Evolutionary conservation across 495 filamentous ascomycete species (phyloP), one percentile per base, ranked within the genome.

Genomic region (Hypoxylon perforatum): DNA sequence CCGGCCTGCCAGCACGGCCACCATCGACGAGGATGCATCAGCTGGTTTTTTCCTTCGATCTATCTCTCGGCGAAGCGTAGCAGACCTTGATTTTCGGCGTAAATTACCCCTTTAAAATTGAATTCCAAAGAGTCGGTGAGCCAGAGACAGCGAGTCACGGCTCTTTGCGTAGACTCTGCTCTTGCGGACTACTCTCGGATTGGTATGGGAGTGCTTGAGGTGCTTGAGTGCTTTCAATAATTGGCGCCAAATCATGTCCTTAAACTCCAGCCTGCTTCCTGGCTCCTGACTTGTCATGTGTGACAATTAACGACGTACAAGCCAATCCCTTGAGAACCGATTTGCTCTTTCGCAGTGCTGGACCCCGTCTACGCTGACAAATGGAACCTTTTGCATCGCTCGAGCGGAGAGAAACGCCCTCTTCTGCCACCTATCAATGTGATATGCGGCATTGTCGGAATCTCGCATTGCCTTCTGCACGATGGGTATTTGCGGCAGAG

Each of bases 271-370:
- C 8, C 30, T 33, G 30, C 8, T 33, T 33, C 30, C 30, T 33
- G 30, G 30, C 30, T 33, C 7, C 49, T 54, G 66, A 64, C 60
- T 57, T 52, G 60, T 60, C 66, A 57, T 69, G 59, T 64, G 50
- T 60, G 49, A 64, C 66, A 64, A 53, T 69, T 42, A 38, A 64
- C 56, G 28, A 14, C 50, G 48, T 30, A n/a, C 17, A 48, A 44
- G 53, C 49, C 48, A 63, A 41, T 46, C 36, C 44, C 38, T 69
- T 23, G 45, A 30, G 45, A 56, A 63, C 42, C 64, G 61, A 64
- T 69, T 61, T 69, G 61, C 55, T 64, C 60, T 63, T 54, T 9
- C 45, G 49, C 63, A 60, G 38, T 5, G 63, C 62, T 61, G 56
- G 30, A 56, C 46, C n/a, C 59, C 23, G 35, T 52, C 44, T n/a